Base-by-base conservation (phyloP, 1,284 basidiomycete genomes). In the Chondrostereum purpureum region DNA sequence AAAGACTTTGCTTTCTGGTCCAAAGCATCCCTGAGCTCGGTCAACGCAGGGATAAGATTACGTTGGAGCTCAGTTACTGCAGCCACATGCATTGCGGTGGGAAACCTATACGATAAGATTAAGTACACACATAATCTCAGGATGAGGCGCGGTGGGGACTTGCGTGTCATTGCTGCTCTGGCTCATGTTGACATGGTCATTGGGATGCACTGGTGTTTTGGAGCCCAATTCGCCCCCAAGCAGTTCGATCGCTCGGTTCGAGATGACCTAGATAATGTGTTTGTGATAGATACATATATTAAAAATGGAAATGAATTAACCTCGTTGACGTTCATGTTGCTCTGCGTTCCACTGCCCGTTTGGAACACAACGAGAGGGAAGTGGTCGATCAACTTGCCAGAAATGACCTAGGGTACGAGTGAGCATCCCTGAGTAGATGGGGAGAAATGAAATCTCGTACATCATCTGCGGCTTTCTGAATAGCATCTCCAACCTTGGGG, bases 241-340 rank as follows among this genome's bases (percentile, higher is more conserved):
- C 54, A 97, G 72, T 71, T 99, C 92, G 60, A 99, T 99, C 27
- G 96, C 96, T 51, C 95, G 86, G 68, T 99, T 99, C 21, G 92
- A 94, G 64, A 99, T 96, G 61, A 99, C 95, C 88, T 91, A 50
- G 2, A 37, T 34, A 14, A 18, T 36, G 36, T 17, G 49, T 47
- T 14, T 50, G 23, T n/a, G 39, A 20, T 23, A 27, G 24, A 11
- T 33, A 17, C 20, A 39, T 13, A 16, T 11, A 27, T 2, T n/a
- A 23, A 36, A 17, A 8, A 45, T 4, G 18, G 38, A 37, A 18
- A 8, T 52, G 38, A 37, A 10, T 8, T 14, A 48, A 83, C 88
- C 80, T 99, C 96, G 67, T 99, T 99, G 51, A 83, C 90, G 68
- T 99, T 99, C 96, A 99, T 99, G 76, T 99, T 99, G 64, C 91